Evolutionary conservation across 768 basidiomycete species (phyloP).

Genomic region (Rhizopogon salebrosus): DNA sequence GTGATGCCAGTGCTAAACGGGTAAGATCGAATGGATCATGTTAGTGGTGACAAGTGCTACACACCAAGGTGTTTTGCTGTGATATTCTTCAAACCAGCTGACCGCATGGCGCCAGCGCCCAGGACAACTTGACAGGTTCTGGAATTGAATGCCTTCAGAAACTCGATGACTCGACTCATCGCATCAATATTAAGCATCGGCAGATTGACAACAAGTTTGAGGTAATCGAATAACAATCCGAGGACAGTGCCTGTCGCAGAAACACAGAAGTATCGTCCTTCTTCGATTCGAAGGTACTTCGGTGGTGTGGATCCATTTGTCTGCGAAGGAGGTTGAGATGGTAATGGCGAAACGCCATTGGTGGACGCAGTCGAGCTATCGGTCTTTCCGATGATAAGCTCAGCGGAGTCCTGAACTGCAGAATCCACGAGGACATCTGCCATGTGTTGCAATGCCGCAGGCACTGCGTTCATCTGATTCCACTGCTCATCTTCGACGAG

Average conservation of each 20-base stretch:
- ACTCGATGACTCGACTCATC: conserved; percentile 93
- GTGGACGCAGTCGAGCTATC: background rate
- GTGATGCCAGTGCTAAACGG: conserved; percentile 81
- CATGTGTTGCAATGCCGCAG: conserved; percentile 59
- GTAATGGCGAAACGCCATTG: conserved; percentile 11
- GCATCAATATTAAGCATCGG: conserved; percentile 87
- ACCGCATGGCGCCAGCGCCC: conserved; percentile 98
- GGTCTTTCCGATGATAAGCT: conserved; percentile 41
- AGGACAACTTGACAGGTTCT: conserved; percentile 97
- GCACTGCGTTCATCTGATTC: conserved; percentile 70
- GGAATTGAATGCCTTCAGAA: conserved; percentile 96
- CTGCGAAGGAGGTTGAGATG: conserved; percentile 17
- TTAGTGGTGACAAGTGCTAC: conserved; percentile 16
- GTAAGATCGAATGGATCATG: conserved; percentile 11
- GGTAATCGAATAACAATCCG: conserved; percentile 73
- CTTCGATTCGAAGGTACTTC: conserved; percentile 77
- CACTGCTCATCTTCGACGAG: conserved; percentile 95
- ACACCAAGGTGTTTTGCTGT: conserved; percentile 94
- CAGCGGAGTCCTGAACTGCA: conserved; percentile 77
- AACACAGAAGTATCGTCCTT: conserved; percentile 80
- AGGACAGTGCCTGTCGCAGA: conserved; percentile 77
- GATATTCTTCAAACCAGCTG: conserved; percentile 95
- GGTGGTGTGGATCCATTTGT: conserved; percentile 24
- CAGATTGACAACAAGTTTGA: conserved; percentile 83
- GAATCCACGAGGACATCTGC: conserved; percentile 71